Base-by-base conservation (phyloP, 257 asterid species). In the Ballota nigra region DNA sequence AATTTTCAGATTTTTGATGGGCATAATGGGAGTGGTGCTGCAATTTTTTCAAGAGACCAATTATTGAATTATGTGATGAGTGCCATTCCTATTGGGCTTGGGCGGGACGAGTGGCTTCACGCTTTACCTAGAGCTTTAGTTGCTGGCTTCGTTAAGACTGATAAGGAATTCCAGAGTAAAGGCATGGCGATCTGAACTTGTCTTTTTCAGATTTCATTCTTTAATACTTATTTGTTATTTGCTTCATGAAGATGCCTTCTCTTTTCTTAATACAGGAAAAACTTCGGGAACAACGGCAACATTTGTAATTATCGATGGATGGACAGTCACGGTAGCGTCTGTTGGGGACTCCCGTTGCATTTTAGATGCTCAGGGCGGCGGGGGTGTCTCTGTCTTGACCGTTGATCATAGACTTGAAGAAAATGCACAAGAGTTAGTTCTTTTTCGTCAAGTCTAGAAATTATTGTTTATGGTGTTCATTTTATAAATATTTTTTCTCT, bases 251-350 rank as follows among this genome's bases (percentile, higher is more conserved):
- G 71, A 68, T 71, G 24, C 22, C 16, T 51, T 18, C 11, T 53
- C 4, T 59, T 6, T 16, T 26, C 9, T 5, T 70, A 7, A 52
- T 19, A 3, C 68, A 92, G 97, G 96, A 24, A 90, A 75, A 82
- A 92, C 97, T 49, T 92, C 97, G 9, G 98, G 98, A 78, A 92
- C 98, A 26, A 92, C 98, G 3, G 96, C 92, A 43, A 90, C 97
- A 11, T 82, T 90, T 75, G 96, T 92, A 22, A 79, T 92, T 10
- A 78, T 92, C 28, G 98, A 92, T 43, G 96, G 96, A 38, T 88
- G 92, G 96, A 90, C 96, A 1, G 95, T 92, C 69, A 88, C 97
- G 11, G 96, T 90, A 45, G 98, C 98, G 0, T 90, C 88, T 3
- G 98, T 92, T 36, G 98, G 97, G 43, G 98, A 92, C 76, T 90